These are phyloP conservation scores for Ochromonas danica DNA, from an alignment of 108 stramenopile species.

Conservation along the genomic window DNA sequence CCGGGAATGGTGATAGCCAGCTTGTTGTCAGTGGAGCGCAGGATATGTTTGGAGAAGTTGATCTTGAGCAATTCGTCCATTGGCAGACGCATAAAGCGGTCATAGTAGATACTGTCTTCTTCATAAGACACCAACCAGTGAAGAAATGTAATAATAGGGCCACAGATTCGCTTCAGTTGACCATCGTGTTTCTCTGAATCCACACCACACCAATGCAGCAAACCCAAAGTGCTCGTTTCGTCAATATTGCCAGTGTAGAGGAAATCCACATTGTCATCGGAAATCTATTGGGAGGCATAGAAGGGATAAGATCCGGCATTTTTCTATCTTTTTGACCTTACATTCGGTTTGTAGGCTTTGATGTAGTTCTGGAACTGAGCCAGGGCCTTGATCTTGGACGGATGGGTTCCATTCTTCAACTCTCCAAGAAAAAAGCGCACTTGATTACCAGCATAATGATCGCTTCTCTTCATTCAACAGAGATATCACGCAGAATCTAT, in stretches of 20 bases:
- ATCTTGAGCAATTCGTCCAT: background rate
- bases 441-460: slow-evolving; percentile 36
- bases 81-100: slow-evolving; percentile 15
- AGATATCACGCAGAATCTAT: no score
- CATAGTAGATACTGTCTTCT: background rate
- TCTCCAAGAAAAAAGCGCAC: slow-evolving; percentile 21
- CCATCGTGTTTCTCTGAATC: slow-evolving; percentile 19
- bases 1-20: background rate
- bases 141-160: background rate
- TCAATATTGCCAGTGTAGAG: slow-evolving; percentile 8
- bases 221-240: background rate
- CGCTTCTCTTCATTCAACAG: no score
- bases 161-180: slow-evolving; percentile 34
- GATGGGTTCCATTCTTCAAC: slow-evolving; percentile 21
- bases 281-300: slow-evolving; percentile 4
- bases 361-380: background rate
- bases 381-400: background rate
- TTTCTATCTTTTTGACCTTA: background rate
- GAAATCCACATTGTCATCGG: slow-evolving; percentile 9
- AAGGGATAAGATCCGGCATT: background rate
- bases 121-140: background rate
- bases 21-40: background rate
- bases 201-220: slow-evolving; percentile 12
- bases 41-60: slow-evolving; percentile 28
- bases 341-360: background rate